Base-by-base conservation (phyloP, 2,329 filamentous ascomycete genomes). In the Phyllosticta paracitricarpa region DNA sequence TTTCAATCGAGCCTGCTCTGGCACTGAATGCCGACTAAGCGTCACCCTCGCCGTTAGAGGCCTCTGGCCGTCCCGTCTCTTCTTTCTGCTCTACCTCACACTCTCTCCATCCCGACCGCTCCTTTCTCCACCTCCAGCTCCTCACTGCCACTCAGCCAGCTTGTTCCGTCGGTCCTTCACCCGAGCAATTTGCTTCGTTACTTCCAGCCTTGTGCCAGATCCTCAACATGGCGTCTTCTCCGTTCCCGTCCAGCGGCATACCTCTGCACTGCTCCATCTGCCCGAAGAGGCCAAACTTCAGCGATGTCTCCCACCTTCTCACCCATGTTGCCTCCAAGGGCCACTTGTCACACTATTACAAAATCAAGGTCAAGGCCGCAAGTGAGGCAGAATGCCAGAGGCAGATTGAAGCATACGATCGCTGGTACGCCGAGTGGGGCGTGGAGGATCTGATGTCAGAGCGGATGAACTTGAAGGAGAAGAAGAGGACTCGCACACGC, bases 271-370 rank as follows among this genome's bases (percentile, higher is more conserved):
- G 93, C 83, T 86, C 81, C 69, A 87, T 96, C 66, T 97, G 93
- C 72, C 87, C 89, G 40, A 89, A 87, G 66, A 82, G 82, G 63
- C 89, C 90, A 51, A 83, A 77, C 30, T 97, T 97, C 76, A 96
- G 91, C 61, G 93, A 97, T 74, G 81, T 91, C 54, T 96, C 92
- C 35, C 93, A 97, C 73, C 80, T 97, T 48, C 83, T 97, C 70
- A 97, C 93, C 12, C 93, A 97, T 71, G 84, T 97, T 64, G 85
- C 89, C 63, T 97, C 92, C 65, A 97, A 97, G 72, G 88, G 89
- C n/a, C 93, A 97, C 72, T 79, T 97, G 35, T 86, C 91, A 63
- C 84, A 90, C 71, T 86, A 89, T 68, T 95, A 92, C 77, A 91
- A 90, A 69, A 81, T 91, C 58, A 87, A 90, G 68, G 84, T 96